Percentiles rank a stretch among this genome's conserved stretches.
These are phyloP conservation scores for Tolypocladium capitatum DNA, from an alignment of 2,329 filamentous ascomycete genomes.

Conservation along the genomic window DNA sequence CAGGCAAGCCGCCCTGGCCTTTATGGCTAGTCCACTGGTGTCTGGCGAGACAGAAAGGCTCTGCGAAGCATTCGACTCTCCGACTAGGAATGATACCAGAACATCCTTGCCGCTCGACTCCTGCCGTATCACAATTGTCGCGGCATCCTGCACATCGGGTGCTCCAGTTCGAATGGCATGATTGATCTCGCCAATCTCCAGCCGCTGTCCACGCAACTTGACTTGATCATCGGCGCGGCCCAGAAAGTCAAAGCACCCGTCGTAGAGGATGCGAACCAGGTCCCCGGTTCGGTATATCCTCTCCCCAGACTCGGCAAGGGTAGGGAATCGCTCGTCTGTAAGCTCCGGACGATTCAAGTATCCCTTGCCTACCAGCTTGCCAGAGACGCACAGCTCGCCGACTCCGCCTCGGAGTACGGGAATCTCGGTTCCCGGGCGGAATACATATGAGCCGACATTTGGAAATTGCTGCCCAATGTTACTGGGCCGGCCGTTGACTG, in stretches of 20 bases:
- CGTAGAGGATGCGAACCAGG: constrained; percentile 65
- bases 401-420: constrained; percentile 68
- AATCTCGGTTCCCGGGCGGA: constrained; percentile 52
- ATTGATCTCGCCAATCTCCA: constrained; percentile 88
- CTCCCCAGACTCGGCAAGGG: constrained; percentile 39
- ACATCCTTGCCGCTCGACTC: constrained; percentile 64
- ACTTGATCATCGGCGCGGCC: constrained; percentile 85
- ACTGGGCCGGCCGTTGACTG: constrained; percentile 61
- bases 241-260: constrained; percentile 76
- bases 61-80: constrained; percentile 1
- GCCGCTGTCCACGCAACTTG: constrained; percentile 75
- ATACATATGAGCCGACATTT: constrained; percentile 75
- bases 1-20: constrained; percentile 50
- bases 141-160: constrained; percentile 49
- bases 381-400: constrained; percentile 80
- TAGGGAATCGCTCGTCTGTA: constrained; percentile 63
- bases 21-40: constrained; percentile 24
- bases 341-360: constrained; percentile 74
- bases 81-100: constrained; percentile 59
- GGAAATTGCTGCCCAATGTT: constrained; percentile 82
- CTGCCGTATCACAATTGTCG: constrained; percentile 62
- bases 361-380: constrained; percentile 75
- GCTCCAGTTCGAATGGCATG: constrained; percentile 57
- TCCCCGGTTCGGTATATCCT: constrained; percentile 81
- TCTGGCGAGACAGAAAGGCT: constrained; percentile 14